Base-by-base conservation (phyloP, 495 filamentous ascomycete species). In the Wilcoxina mikolae region DNA sequence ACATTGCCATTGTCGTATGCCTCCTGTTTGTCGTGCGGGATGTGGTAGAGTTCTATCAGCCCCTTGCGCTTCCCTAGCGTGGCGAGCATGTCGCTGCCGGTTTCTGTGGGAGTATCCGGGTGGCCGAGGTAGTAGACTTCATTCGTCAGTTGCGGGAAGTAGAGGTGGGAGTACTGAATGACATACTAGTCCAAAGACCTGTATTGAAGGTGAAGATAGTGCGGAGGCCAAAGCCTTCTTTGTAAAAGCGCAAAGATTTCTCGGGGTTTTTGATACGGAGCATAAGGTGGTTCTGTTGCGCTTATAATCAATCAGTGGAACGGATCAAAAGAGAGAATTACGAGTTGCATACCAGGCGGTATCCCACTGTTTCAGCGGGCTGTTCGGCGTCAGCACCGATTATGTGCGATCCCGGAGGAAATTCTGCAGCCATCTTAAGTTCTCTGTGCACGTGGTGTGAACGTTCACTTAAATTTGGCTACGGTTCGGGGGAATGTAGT, bases 111-210 rank as follows among this genome's bases (percentile, higher is more conserved):
- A 5, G 24, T 5, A 29, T 49, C 25, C 7, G 46, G 46, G 46
- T 49, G 46, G 17, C 46, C 46, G 18, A 49, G 46, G 25, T 49
- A 49, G 46, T 49, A 49, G 24, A 49, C 46, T 49, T 25, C 46
- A 25, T 25, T 49, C 24, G 9, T 25, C 9, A 25, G 46, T 23
- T 25, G 12, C 27, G 20, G 15, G n/a, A 50, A 28, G 24, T 28
- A 10, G 1, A 28, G 15, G 1, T 11, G 11, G 11, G 43, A 27
- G 27, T 35, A 15, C 15, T 35, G 31, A 25, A n/a, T 10, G 15
- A 28, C 3, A 4, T 11, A 50, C 3, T 50, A 11, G 47, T 50
- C 23, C 47, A 50, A 2, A 50, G 26, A 7, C 46, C 46, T 5
- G 46, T 49, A 23, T 49, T 50, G 47, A 50, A 50, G 1, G 11